phyloP scores from a whole-genome alignment of 1,139 yeast species.

The Saccharomycopsis hybrid region DNA sequence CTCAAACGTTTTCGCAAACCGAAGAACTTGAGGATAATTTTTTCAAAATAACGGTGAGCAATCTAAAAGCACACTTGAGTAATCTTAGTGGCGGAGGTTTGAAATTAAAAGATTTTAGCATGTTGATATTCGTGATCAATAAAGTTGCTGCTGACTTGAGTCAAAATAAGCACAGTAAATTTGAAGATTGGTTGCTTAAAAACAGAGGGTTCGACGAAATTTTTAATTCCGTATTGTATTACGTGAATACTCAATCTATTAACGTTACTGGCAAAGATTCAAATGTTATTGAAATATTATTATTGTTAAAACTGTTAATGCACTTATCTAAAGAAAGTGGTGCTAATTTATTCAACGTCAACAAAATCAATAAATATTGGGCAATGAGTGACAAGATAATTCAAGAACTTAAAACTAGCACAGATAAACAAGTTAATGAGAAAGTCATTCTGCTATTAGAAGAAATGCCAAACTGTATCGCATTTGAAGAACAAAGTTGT shows the following conservation, averaged over 20 bases:
- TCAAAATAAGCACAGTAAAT: neutral
- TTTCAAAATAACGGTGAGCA: neutral
- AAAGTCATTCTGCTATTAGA: constrained; percentile 6
- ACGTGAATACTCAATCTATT: constrained; percentile 4
- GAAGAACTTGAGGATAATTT: constrained; percentile 1
- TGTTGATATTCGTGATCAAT: constrained; percentile 7
- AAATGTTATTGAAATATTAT: constrained; percentile 8
- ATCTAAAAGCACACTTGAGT: constrained; percentile 1
- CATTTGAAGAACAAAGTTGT: neutral
- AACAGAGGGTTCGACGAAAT: constrained; percentile 14
- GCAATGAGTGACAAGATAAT: constrained; percentile 7
- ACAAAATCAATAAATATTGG: constrained; percentile 10
- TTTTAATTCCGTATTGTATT: constrained; percentile 9
- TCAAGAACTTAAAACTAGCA: neutral
- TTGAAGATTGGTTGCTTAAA: constrained; percentile 6
- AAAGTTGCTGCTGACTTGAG: neutral
- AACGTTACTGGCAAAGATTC: neutral
- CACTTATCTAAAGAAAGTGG: constrained; percentile 6
- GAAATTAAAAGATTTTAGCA: constrained; percentile 6
- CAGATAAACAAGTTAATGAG: neutral
- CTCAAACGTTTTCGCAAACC: neutral
- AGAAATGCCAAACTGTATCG: constrained; percentile 5
- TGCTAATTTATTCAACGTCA: neutral
- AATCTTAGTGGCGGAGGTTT: constrained; percentile 9
- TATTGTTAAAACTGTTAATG: constrained; percentile 9